These are phyloP conservation scores for Metarhizium rileyi DNA, from an alignment of 2,329 filamentous ascomycete species.

Conservation along the genomic window DNA sequence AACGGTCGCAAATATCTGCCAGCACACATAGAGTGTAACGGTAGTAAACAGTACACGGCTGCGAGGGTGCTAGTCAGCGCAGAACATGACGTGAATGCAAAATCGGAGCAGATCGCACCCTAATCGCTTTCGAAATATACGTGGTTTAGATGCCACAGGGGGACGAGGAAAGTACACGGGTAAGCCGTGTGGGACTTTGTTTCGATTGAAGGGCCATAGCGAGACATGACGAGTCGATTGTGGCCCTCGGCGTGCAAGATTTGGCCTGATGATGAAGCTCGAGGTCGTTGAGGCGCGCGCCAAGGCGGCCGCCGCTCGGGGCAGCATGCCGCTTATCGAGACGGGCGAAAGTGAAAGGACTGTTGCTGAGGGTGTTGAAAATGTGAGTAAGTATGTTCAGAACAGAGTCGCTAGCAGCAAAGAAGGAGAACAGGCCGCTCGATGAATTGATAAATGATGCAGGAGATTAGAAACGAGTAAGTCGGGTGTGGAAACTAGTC, in stretches of 20 bases:
- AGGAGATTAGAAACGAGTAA: not conserved
- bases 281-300: slow-evolving; percentile 14
- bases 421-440: not conserved
- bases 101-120: not conserved
- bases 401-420: not conserved
- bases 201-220: slow-evolving; percentile 23
- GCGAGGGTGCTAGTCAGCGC: not conserved
- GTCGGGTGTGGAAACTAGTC: not conserved
- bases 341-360: not conserved
- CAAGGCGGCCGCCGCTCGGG: slow-evolving; percentile 13
- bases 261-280: not conserved
- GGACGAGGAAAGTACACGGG: slow-evolving; percentile 24
- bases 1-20: slow-evolving; percentile 32
- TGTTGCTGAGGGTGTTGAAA: not conserved
- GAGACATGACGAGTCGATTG: slow-evolving; percentile 19
- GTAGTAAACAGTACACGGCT: slow-evolving; percentile 23
- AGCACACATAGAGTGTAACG: slow-evolving; percentile 27
- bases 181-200: slow-evolving; percentile 11
- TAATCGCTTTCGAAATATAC: slow-evolving; percentile 5
- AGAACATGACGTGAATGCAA: not conserved
- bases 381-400: not conserved
- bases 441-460: not conserved
- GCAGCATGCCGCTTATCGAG: slow-evolving; percentile 11
- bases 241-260: not conserved
- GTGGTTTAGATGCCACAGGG: not conserved